Evolutionary conservation across 148 eudicot genomes (phyloP), one percentile per base, ranked within the genome.

Genomic region (Fallopia convolvulus): DNA sequence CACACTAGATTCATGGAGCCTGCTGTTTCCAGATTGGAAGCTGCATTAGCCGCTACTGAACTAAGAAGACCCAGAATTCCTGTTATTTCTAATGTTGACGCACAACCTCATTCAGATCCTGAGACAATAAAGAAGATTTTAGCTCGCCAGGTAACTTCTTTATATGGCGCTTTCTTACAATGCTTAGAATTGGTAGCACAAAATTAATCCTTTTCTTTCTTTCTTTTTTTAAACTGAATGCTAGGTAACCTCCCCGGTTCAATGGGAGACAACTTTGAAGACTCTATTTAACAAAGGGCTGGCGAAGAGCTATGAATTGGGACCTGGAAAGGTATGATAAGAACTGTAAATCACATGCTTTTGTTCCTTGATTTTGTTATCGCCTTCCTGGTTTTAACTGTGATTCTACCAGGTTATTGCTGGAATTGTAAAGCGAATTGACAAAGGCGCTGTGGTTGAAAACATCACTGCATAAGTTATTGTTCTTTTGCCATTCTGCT

Each of bases 1-100:
- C 95, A 94, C 81, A 92, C 97, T 20, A 83, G 87, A 82, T 92
- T 90, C 85, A 92, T 94, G 97, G 89, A 90, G 71, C 98, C 97
- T 44, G 98, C 98, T 20, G 92, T 94, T 32, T 88, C 97, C 71
- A 88, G 91, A 86, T 80, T 94, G 72, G 97, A 94, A 89, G 85
- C 89, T 76, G 96, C 91, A 74, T 88, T 94, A 84, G 90, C 92
- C 75, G 83, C 92, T 72, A 94, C 96, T 4, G 85, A 89, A 53
- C 86, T 90, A 76, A 87, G 83, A 76, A 86, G 84, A 41, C 97
- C 95, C n/a, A 87, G 92, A 77, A 89, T 94, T 83, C 98, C 93
- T 21, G 98, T 92, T 78, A 92, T 92, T 75, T 94, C 97, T 42
- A 92, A 94, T 79, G 96, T 94, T 13, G 97, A 94, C 76, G 97